Base-by-base conservation (phyloP, 139 green algal genomes). In the Chlamydomonas incerta region DNA sequence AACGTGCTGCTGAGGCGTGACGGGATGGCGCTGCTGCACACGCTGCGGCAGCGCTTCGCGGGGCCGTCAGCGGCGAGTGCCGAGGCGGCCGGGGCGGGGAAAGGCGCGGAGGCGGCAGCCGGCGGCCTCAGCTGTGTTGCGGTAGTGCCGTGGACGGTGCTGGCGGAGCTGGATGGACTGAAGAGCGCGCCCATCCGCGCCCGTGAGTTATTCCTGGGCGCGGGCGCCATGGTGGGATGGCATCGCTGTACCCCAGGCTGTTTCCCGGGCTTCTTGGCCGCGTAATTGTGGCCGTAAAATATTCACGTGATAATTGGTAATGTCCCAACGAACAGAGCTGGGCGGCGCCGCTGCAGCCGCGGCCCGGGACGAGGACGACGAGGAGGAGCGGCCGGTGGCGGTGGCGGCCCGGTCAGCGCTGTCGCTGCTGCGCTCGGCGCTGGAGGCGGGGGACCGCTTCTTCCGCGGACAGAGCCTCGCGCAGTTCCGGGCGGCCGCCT, bases 111-210 rank as follows among this genome's bases (percentile, higher is more conserved):
- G 74, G 23, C 33, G 74, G 62, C 29, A 29, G 58, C 37, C 60
- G 37, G 21, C 37, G 60, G 21, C 17, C 41, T 72, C 2, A 72
- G 62, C 75, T 83, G 77, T 33, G 46, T 83, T n/a, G 77, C 63
- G 15, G 63, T 83, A 18, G 41, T 83, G 41, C 77, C 77, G 6
- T 83, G 77, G 77, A 83, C 65, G 8, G 77, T 83, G 77, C 29
- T 83, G 63, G 77, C 77, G 77, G 77, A 83, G 77, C 77, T 83
- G 46, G 77, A 83, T 31, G n/a, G 63, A 2, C 63, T 83, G 1
- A 83, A 83, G n/a, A 37, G 63, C n/a, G n/a, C 41, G 41, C 41
- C 41, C 41, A 50, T 50, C 41, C 41, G 41, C 8, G 41, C 41
- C 5, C 41, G 41, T 50, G 41, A 50, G 41, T 50, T n/a, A n/a